Base-by-base conservation (phyloP, 2,329 filamentous ascomycete species). In the Calonectria multiphialidica region DNA sequence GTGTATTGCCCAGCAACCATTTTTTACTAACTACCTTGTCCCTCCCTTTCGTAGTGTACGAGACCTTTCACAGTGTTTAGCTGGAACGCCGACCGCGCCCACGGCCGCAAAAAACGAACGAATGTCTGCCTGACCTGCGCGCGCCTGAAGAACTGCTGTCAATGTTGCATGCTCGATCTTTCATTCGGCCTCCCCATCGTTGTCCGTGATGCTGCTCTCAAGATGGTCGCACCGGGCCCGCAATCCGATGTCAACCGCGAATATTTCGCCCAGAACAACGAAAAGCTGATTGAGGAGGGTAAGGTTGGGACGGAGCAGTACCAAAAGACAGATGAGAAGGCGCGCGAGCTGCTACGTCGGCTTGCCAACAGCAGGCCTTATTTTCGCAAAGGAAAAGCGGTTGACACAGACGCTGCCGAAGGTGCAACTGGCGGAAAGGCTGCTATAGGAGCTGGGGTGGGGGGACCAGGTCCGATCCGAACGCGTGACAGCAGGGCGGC, bases 151-250 rank as follows among this genome's bases (percentile, higher is more conserved):
- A 99, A 99, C 87, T 98, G 97, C 87, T 99, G 97, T 82, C 97
- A 99, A 87, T 96, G 93, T 86, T 99, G 97, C 87, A 98, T 98
- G 95, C 93, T 99, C 66, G 97, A 99, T 88, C 87, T 99, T 72
- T 96, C 95, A 15, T 99, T 98, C 81, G 97, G 97, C 28, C 88
- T 99, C 33, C 97, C 97, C 13, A 98, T 99, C 80, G 94, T 96
- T 16, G 94, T 99, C 71, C 92, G 97, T 81, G 97, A 99, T 87
- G 97, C 97, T 3, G 97, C 97, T 6, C 88, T 99, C 75, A 98
- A 98, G 87, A 98, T 99, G 94, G 94, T 98, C 49, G 96, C 96
- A 0, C 96, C 97, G 0, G 97, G 97, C 0, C 97, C 97, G 0
- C 91, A 95, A 75, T 98, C 95, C 82, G 93, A 94, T 68, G 95